These are phyloP conservation scores for Chrysochromulina parva DNA, from an alignment of 78 protist species.

Conservation along the genomic window DNA sequence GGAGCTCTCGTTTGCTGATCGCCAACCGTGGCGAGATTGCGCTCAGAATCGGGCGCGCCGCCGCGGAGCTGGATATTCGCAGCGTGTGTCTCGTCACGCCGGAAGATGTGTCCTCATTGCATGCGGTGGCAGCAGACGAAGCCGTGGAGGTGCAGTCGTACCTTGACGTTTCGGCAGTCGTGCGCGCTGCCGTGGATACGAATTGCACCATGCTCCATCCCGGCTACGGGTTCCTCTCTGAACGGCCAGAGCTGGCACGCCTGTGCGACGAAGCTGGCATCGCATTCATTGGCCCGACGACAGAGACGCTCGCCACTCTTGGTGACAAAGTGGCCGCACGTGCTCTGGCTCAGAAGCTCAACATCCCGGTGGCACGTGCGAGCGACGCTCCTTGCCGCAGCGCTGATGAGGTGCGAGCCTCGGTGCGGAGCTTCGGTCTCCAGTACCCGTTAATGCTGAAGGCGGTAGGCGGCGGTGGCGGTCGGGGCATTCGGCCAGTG, in stretches of 20 bases:
- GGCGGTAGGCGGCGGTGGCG: slow-evolving; percentile 68
- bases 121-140: slow-evolving; percentile 49
- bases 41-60: slow-evolving; percentile 57
- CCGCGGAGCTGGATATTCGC: slow-evolving; percentile 41
- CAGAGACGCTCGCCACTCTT: neutral
- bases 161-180: slow-evolving; percentile 51
- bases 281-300: slow-evolving; percentile 43
- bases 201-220: slow-evolving; percentile 66
- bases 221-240: slow-evolving; percentile 52
- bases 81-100: slow-evolving; percentile 44
- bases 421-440: neutral
- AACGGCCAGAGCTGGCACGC: slow-evolving; percentile 17
- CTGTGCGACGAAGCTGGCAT: slow-evolving; percentile 41
- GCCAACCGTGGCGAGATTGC: slow-evolving; percentile 74
- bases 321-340: slow-evolving; percentile 51
- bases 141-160: slow-evolving; percentile 67
- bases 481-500: slow-evolving; percentile 64
- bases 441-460: slow-evolving; percentile 57
- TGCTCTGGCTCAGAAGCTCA: neutral
- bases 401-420: slow-evolving; percentile 30
- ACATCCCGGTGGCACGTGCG: slow-evolving; percentile 12
- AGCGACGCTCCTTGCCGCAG: neutral
- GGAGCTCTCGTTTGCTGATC: too few relatives aligned
- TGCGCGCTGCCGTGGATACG: slow-evolving; percentile 46
- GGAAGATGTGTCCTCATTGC: neutral